phyloP scores from a whole-genome alignment of 1,139 yeast species.

The Zygoascus meyerae region DNA sequence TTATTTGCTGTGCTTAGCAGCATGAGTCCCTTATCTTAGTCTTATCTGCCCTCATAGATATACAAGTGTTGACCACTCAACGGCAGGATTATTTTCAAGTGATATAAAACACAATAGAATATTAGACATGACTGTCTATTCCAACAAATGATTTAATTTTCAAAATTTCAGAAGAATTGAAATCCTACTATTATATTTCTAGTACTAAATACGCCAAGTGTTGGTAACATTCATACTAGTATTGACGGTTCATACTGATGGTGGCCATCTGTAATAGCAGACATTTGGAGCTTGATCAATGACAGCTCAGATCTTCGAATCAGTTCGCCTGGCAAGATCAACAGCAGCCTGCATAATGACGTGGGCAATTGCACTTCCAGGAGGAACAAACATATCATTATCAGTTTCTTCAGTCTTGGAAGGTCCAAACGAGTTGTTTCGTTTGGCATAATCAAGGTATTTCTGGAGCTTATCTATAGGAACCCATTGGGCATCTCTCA shows the following conservation, averaged over 20 bases:
- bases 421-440: conserved; percentile 12
- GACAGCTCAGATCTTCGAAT: not conserved
- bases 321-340: not conserved
- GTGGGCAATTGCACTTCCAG: conserved; percentile 46
- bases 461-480: conserved; percentile 47
- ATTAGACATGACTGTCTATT: too few relatives aligned
- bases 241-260: too few relatives aligned
- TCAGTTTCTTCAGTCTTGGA: conserved; percentile 1
- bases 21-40: not conserved
- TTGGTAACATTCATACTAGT: too few relatives aligned
- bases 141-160: not conserved
- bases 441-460: conserved; percentile 40
- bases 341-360: conserved; percentile 37
- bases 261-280: too few relatives aligned
- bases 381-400: conserved; percentile 40
- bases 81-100: too few relatives aligned
- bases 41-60: not conserved
- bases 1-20: too few relatives aligned
- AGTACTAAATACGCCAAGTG: too few relatives aligned
- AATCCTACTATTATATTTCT: too few relatives aligned
- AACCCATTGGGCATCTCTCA: conserved; percentile 83
- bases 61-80: too few relatives aligned
- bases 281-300: not conserved
- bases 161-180: not conserved
- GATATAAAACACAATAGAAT: too few relatives aligned